Evolutionary conservation across 148 eudicot genomes (phyloP), one percentile per base, ranked within the genome.

Genomic region (Chenopodium album): DNA sequence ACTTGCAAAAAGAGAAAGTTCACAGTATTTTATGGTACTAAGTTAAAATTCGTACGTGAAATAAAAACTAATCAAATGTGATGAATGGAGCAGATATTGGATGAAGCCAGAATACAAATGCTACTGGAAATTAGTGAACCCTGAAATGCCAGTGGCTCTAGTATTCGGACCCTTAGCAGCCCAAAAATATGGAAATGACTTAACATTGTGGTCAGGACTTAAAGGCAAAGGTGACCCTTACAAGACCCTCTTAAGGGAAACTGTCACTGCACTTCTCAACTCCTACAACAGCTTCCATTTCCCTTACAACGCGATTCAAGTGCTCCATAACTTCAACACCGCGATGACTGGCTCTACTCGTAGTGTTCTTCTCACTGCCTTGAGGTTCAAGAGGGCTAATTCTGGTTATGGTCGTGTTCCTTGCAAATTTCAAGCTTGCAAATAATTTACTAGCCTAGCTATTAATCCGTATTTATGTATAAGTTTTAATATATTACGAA

Each of bases 161-260:
- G 90, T 86, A 9, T 96, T 96, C 41, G 99, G 99, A 1, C 88
- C 89, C 7, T 0, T 87, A 10, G 99, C 98, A 0, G 95, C 85
- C 1, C 50, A 82, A 29, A 88, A 82, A 83, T 96, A 92, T 9
- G 98, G 99, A 1, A 77, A 83, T 11, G 90, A 90, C 79, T 76
- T 90, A 82, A 88, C 95, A 2, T 62, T 94, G 16, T 75, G 80
- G 78, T 20, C 63, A 28, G 93, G 90, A 19, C 75, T 96, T 64
- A 71, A 75, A 65, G 98, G 99, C 9, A 89, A 87, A 84, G 98
- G 90, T 17, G 98, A 94, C 68, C 93, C 97, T 54, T 92, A 96
- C 81, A 89, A 73, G 77, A 94, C 99, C 12, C 90, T 96, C 20
- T 75, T 94, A 78, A 91, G 99, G 83, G 99, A 96, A 89, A 84